phyloP scores from a whole-genome alignment of 495 filamentous ascomycete genomes.

The Penicillium bialowiezense region DNA sequence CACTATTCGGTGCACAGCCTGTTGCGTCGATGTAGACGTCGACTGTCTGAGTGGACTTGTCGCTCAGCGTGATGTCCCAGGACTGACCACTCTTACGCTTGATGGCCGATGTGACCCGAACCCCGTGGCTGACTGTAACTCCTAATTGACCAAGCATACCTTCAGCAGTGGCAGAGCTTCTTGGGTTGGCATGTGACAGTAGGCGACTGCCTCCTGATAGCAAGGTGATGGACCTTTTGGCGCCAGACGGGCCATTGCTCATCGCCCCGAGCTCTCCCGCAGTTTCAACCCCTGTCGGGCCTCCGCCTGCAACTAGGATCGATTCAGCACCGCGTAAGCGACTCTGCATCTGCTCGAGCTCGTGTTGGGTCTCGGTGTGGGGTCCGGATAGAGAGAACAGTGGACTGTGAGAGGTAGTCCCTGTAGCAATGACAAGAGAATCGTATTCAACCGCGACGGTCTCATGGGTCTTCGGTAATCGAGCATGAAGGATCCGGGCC shows the following conservation, averaged over 20 bases:
- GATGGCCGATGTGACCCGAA: background rate
- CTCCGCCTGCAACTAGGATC: background rate
- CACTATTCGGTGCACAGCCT: background rate
- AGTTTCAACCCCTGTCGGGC: background rate
- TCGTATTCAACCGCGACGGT: background rate
- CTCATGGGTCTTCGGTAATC: background rate
- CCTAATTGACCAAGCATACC: background rate
- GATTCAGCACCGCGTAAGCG: background rate
- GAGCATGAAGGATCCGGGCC: background rate
- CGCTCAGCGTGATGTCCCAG: background rate
- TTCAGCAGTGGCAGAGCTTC: background rate
- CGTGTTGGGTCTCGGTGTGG: background rate
- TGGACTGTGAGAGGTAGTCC: background rate
- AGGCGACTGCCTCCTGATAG: background rate
- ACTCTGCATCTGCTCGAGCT: background rate
- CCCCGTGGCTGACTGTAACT: background rate
- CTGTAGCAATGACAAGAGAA: background rate
- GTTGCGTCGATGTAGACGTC: background rate
- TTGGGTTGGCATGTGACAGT: background rate
- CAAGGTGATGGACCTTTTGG: background rate
- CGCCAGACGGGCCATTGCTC: background rate
- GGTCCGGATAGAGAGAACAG: background rate
- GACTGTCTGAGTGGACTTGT: background rate
- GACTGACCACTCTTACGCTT: background rate
- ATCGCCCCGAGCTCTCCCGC: background rate